These are phyloP conservation scores for Botryobasidium botryosum DNA, from an alignment of 768 basidiomycete species.

Conservation along the genomic window DNA sequence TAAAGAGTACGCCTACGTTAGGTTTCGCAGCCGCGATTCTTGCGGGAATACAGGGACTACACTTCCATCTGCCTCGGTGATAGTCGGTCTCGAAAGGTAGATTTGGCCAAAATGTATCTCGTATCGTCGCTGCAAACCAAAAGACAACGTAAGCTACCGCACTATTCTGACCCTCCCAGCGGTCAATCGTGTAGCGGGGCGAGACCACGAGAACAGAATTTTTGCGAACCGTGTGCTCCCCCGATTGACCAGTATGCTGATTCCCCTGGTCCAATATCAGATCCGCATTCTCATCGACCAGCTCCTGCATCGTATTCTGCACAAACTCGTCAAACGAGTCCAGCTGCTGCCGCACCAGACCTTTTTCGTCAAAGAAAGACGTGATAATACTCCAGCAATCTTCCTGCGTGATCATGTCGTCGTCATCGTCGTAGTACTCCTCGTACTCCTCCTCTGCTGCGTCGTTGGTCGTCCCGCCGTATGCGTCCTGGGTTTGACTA, in stretches of 20 bases:
- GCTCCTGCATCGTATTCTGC: conserved; percentile 97
- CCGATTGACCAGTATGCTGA: conserved; percentile 81
- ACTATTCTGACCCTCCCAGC: background rate
- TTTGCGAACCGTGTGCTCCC: conserved; percentile 23
- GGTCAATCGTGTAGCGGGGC: background rate
- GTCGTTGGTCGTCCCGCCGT: too few species aligned
- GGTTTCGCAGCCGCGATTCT: conserved; percentile 83
- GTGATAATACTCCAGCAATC: conserved; percentile 94
- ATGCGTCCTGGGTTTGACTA: too few species aligned
- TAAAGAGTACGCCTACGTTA: conserved; percentile 33
- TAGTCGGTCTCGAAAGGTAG: conserved; percentile 85
- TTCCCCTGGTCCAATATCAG: conserved; percentile 92
- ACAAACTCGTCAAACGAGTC: conserved; percentile 99
- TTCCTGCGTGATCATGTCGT: conserved; percentile 75
- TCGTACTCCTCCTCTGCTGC: background rate
- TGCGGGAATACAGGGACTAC: conserved; percentile 92
- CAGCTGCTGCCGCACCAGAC: conserved; percentile 92
- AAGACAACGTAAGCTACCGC: background rate
- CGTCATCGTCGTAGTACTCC: conserved; percentile 29
- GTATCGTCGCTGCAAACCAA: conserved; percentile 52
- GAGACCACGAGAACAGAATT: background rate
- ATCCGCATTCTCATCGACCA: conserved; percentile 92
- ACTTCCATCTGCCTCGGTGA: conserved; percentile 89
- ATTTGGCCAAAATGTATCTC: conserved; percentile 97
- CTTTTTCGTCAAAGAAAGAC: conserved; percentile 92